phyloP scores from a whole-genome alignment of 2,329 filamentous ascomycete genomes.

The Hypomyces rosellus region DNA sequence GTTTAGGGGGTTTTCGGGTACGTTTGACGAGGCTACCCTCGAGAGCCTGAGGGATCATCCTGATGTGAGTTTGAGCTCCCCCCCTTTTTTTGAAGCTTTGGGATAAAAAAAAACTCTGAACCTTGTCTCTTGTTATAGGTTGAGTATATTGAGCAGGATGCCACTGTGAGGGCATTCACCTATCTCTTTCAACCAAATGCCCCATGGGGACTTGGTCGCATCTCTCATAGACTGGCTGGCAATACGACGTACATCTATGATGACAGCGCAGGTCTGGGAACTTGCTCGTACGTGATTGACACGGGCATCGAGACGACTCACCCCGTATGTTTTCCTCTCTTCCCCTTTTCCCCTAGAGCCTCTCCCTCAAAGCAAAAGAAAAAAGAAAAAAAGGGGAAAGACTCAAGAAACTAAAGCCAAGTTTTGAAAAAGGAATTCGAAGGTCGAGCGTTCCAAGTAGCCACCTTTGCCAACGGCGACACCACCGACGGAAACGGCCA shows the following conservation, averaged over 20 bases:
- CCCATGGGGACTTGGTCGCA: constrained; percentile 28
- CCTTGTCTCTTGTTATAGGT: background rate
- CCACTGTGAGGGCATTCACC: constrained; percentile 1
- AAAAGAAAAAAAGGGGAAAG: too few species aligned
- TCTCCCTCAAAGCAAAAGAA: too few species aligned
- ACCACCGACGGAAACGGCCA: constrained; percentile 33
- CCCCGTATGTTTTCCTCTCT: constrained; percentile 8
- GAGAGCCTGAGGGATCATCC: background rate
- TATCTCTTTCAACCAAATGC: constrained; percentile 28
- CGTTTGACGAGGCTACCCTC: background rate
- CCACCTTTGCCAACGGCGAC: constrained; percentile 21
- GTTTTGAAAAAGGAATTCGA: constrained; percentile 24
- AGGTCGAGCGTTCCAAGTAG: constrained; percentile 27
- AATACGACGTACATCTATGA: constrained; percentile 25
- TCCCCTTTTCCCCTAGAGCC: too few species aligned
- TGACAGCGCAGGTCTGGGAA: constrained; percentile 27
- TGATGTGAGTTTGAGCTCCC: background rate
- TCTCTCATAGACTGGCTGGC: constrained; percentile 22
- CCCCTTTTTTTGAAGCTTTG: background rate
- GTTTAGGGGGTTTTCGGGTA: background rate
- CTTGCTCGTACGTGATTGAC: constrained; percentile 38
- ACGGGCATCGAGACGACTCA: constrained; percentile 32
- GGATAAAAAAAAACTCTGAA: background rate
- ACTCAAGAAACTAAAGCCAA: too few species aligned
- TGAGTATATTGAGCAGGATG: background rate